phyloP scores from a whole-genome alignment of 164 flowering plant genomes.

The Nymphaea colorata region DNA sequence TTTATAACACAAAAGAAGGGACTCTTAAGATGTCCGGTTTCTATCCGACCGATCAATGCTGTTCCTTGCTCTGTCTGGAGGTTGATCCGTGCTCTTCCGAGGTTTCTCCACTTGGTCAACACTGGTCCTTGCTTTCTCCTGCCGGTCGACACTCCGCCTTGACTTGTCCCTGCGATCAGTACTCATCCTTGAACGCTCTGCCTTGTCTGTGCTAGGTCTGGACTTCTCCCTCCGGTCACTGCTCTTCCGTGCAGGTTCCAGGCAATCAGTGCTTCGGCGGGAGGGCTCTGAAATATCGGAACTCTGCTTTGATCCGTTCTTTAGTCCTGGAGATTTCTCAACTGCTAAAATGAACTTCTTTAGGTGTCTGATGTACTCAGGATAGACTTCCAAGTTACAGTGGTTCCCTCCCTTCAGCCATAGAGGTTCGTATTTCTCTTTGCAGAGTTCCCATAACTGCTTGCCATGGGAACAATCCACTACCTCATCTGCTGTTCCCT shows the following conservation, averaged over 20 bases:
- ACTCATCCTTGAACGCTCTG: slow-evolving; percentile 48
- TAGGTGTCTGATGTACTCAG: slow-evolving; percentile 51
- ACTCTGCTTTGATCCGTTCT: slow-evolving; percentile 7
- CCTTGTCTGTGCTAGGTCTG: slow-evolving; percentile 32
- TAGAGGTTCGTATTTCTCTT: slow-evolving; percentile 63
- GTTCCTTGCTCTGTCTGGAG: slow-evolving; percentile 54
- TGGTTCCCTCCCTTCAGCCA: slow-evolving; percentile 62
- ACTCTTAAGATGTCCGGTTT: slow-evolving; percentile 6
- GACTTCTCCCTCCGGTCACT: slow-evolving; percentile 41
- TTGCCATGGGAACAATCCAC: slow-evolving; percentile 66
- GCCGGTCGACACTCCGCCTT: slow-evolving; percentile 26
- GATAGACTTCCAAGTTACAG: slow-evolving; percentile 54
- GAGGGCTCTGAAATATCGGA: slow-evolving; percentile 15
- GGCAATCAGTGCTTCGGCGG: slow-evolving; percentile 11
- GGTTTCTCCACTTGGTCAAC: slow-evolving; percentile 34
- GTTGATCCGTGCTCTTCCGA: slow-evolving; percentile 21
- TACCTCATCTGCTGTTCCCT: slow-evolving; percentile 72
- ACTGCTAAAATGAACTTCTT: slow-evolving; percentile 51
- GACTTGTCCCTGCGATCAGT: slow-evolving; percentile 41
- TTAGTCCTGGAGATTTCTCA: slow-evolving; percentile 25
- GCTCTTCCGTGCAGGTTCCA: slow-evolving; percentile 26
- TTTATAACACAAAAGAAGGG: neutral
- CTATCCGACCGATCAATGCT: slow-evolving; percentile 69
- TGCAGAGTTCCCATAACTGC: slow-evolving; percentile 63
- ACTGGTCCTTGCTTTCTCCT: slow-evolving; percentile 42